Evolutionary conservation across 164 flowering plant genomes (phyloP), one percentile per base, ranked within the genome.

Genomic region (Pachysandra terminalis): DNA sequence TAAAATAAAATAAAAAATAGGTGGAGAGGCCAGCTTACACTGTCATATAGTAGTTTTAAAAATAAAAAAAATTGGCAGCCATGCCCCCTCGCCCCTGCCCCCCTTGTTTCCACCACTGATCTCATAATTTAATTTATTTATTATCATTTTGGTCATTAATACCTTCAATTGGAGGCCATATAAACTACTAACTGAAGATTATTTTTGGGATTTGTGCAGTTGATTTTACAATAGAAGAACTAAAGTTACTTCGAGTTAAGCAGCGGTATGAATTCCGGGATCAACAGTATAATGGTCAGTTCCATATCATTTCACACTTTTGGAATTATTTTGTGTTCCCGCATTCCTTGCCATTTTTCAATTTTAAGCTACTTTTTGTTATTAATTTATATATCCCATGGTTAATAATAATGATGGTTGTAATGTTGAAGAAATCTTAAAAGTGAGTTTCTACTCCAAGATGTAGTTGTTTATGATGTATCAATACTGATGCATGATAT

Each of bases 261-360:
- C 91, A 89, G 77, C 75, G 91, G 61, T 89, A 57, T 56, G 16
- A 73, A 0, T 89, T 87, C 74, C 79, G 94, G 32, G 91, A 89
- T 80, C 90, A 84, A 49, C 89, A 89, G 74, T 79, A 87, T 55
- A 85, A 89, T 75, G 90, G 94, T 89, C 24, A 74, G 85, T 73
- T 65, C 52, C 40, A 10, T 26, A 40, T 56, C 40, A 5, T 45
- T 45, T 45, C 17, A 15, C 16, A 45, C 51, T 25, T 26, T 51
- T 54, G 54, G 51, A 45, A 5, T 5, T 45, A 5, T 45, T 45
- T 5, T 45, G 51, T 45, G 14, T 32, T 45, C 16, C 15, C 51
- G 10, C 1, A 45, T 45, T 15, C 17, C 51, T 45, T 45, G 4
- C 10, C 51, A 45, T 5, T 12, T 15, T 5, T 12, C 17, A 1